Percentiles rank a stretch among this genome's conserved stretches.
Evolutionary conservation across 495 filamentous ascomycete species (phyloP).

Genomic region (Cercophora samala): DNA sequence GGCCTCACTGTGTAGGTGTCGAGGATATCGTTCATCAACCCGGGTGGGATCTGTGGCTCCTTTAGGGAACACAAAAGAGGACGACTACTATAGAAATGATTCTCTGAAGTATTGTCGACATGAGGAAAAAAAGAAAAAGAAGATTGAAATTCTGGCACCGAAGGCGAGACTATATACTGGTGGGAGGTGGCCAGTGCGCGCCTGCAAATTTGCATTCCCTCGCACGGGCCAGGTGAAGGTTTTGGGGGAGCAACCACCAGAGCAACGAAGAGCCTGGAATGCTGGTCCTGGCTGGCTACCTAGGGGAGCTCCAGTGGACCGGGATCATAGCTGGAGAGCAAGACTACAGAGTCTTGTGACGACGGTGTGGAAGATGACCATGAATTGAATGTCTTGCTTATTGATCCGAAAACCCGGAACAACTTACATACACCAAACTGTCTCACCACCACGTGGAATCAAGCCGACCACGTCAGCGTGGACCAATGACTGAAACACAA

Average conservation of each 20-base stretch:
- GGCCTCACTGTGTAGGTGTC: constrained; percentile 54
- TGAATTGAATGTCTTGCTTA: not conserved
- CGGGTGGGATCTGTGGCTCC: constrained; percentile 60
- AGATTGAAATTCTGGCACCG: constrained; percentile 6
- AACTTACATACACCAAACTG: not conserved
- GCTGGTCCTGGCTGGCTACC: too few species aligned
- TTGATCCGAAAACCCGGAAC: not conserved
- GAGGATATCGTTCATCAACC: constrained; percentile 61
- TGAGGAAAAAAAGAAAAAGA: constrained; percentile 23
- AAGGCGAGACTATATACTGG: not conserved
- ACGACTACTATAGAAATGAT: constrained; percentile 90
- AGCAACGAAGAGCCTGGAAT: too few species aligned
- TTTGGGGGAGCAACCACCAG: too few species aligned
- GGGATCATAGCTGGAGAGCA: too few species aligned
- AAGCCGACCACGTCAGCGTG: not conserved
- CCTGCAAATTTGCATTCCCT: constrained; percentile 13
- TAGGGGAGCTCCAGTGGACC: too few species aligned
- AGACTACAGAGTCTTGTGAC: too few species aligned
- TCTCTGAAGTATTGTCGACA: constrained; percentile 67
- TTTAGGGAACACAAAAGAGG: constrained; percentile 74
- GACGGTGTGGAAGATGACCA: not conserved
- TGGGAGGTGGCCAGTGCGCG: constrained; percentile 14
- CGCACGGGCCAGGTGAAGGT: constrained; percentile 11
- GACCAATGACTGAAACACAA: not conserved
- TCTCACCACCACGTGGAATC: not conserved